A percentile compares a stretch with the other conserved stretches of the same genome.
These are phyloP conservation scores for Aspergillus chevalieri DNA, from an alignment of 2,329 filamentous ascomycete species.

Conservation along the genomic window DNA sequence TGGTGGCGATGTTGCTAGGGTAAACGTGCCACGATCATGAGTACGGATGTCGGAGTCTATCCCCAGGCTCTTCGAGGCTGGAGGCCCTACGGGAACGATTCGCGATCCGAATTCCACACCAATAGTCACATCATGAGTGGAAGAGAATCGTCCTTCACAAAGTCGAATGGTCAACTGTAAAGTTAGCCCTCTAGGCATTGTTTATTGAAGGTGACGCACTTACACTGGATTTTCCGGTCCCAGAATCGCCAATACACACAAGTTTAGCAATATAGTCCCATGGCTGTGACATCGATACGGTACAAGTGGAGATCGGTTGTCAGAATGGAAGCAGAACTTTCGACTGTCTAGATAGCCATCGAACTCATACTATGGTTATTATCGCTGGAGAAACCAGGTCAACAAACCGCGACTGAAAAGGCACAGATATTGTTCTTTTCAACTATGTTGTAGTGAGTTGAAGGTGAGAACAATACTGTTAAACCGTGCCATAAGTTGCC, in stretches of 20 bases:
- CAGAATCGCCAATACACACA: constrained; percentile 93
- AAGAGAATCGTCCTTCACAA: constrained; percentile 91
- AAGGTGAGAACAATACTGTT: neutral
- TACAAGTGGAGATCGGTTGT: constrained; percentile 1
- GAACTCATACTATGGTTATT: constrained; percentile 11
- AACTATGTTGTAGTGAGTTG: neutral
- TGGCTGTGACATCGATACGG: constrained; percentile 48
- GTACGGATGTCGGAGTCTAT: constrained; percentile 41
- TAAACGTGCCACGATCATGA: constrained; percentile 5
- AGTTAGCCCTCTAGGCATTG: neutral
- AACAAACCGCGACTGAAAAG: neutral
- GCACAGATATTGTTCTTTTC: too few relatives aligned
- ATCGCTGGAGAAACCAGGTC: neutral
- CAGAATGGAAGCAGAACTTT: constrained; percentile 1
- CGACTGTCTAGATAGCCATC: constrained; percentile 5
- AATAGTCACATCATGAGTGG: constrained; percentile 94
- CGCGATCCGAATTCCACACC: constrained; percentile 93
- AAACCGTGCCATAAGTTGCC: neutral
- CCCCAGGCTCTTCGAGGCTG: constrained; percentile 56
- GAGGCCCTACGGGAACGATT: constrained; percentile 84
- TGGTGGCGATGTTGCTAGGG: constrained; percentile 6
- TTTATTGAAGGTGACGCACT: constrained; percentile 14
- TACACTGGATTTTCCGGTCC: constrained; percentile 83
- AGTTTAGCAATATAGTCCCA: constrained; percentile 99
- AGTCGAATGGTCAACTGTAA: constrained; percentile 80